These are phyloP conservation scores for Sicyos baderoa DNA, from an alignment of 306 rosid species.

Conservation along the genomic window DNA sequence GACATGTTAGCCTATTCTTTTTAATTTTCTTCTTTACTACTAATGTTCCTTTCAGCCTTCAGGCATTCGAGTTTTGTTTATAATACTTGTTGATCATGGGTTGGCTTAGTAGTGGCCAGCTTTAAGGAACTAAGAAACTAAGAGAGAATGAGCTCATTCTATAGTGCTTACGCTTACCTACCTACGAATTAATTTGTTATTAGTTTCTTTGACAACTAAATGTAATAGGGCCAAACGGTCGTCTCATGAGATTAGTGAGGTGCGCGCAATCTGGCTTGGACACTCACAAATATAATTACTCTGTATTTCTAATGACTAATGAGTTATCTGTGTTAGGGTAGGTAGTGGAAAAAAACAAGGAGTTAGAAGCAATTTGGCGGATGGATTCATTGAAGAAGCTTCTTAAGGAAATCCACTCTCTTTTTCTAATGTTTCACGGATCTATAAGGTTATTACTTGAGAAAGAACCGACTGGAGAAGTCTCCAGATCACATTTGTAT, in stretches of 20 bases:
- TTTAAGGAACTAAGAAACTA: too few species aligned
- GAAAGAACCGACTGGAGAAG: slow-evolving; percentile 75
- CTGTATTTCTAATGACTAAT: slow-evolving; percentile 9
- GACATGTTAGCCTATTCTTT: not conserved
- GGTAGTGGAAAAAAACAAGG: slow-evolving; percentile 87
- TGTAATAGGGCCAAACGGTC: too few species aligned
- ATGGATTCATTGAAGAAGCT: slow-evolving; percentile 67
- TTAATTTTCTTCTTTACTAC: not conserved
- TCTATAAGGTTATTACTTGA: slow-evolving; percentile 67
- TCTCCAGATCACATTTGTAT: slow-evolving; percentile 62
- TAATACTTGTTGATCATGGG: not conserved
- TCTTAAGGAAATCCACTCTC: slow-evolving; percentile 79
- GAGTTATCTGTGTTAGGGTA: slow-evolving; percentile 27
- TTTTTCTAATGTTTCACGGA: slow-evolving; percentile 86
- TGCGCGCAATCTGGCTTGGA: too few species aligned
- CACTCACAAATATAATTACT: not conserved
- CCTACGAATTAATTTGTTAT: too few species aligned
- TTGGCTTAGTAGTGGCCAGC: too few species aligned
- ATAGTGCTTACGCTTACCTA: too few species aligned
- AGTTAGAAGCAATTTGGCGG: slow-evolving; percentile 71
- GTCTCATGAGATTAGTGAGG: too few species aligned
- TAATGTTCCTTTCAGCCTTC: not conserved
- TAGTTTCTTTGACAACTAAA: too few species aligned
- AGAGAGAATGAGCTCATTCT: too few species aligned
- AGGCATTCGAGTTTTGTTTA: not conserved